Base-by-base conservation (phyloP, 1,284 basidiomycete species). In the Cystobasidium sp. region DNA sequence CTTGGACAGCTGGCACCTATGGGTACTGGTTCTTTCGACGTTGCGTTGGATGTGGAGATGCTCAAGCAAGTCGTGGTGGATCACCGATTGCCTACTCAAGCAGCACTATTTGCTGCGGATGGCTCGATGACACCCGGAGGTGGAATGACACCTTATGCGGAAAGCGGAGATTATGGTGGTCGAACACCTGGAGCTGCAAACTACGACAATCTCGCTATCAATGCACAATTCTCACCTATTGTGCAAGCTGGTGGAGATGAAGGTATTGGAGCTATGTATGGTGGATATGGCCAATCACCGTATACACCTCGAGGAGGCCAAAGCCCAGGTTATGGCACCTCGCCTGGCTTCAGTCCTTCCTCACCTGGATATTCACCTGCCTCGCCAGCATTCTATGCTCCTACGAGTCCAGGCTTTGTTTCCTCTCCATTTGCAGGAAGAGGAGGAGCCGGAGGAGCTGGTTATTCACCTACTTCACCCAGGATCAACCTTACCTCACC, bases 61-160 rank as follows among this genome's bases (percentile, higher is more conserved):
- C 87, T 99, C 80, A 97, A 98, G 86, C 96, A 99, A 77, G 96
- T 97, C 63, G 95, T 99, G 73, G 92, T 98, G 72, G 97, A 99
- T 82, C 93, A 96, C 81, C 91, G 94, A 56, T 85, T 97, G 74
- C 95, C 95, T 0, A 83, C 85, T n/a, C 80, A 81, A 31, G 82
- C 81, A 41, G 76, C 82, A 65, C 90, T 94, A 44, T 91, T 93
- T 59, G 76, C 76, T 31, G 71, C 77, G 37, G 90, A 90, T 78
- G 87, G 89, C 10, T 79, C 37, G 79, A 80, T 62, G 56, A 80
- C 55, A 80, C 81, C 80, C 77, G 91, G 92, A 69, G 93, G 92
- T 16, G 92, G 81, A 46, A 94, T 96, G 92, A 98, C 94, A 0
- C 95, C 94, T 1, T 97, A 97, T 82, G 93, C 78, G 20, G 78